Conservation (phyloP, 163 green algal genomes). For the Scenedesmus sp. region DNA sequence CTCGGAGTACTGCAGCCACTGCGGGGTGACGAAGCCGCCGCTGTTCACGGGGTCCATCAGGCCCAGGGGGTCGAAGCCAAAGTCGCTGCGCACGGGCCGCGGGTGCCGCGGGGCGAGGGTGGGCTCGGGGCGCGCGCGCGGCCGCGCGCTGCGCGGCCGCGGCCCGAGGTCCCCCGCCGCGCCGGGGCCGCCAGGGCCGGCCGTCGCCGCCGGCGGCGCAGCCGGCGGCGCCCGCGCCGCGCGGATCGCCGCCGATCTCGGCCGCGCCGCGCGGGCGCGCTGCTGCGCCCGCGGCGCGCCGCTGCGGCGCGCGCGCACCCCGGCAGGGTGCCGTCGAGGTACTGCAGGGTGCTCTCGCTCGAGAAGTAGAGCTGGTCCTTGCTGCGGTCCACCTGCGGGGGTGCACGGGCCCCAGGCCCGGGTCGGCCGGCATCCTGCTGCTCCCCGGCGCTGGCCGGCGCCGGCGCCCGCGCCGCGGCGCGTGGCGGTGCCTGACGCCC, state of each 20-base stretch:
- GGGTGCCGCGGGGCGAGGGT: not conserved
- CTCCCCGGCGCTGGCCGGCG: not conserved
- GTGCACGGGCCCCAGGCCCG: not conserved
- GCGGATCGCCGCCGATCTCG: too few species aligned
- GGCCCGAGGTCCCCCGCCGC: slow-evolving; percentile 68
- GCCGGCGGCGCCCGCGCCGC: too few species aligned
- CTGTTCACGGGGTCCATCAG: slow-evolving; percentile 92
- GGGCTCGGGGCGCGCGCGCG: not conserved
- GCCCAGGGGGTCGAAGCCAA: slow-evolving; percentile 96
- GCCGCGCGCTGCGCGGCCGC: not conserved
- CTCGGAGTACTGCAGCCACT: slow-evolving; percentile 92
- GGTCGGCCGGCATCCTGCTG: not conserved
- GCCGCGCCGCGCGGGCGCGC: too few species aligned
- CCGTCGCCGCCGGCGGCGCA: too few species aligned
- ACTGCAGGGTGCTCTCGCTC: slow-evolving; percentile 73
- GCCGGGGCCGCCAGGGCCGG: too few species aligned
- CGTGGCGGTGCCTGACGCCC: not conserved
- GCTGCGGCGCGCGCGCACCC: slow-evolving; percentile 47
- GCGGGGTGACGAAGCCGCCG: slow-evolving; percentile 91
- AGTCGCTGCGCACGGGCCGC: slow-evolving; percentile 62
- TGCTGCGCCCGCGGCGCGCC: too few species aligned
- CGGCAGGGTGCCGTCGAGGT: slow-evolving; percentile 87
- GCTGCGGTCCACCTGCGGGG: slow-evolving; percentile 61
- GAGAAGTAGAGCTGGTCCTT: slow-evolving; percentile 76
- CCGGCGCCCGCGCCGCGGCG: not conserved